These are phyloP conservation scores for Tricholoma sp. DNA, from an alignment of 768 basidiomycete genomes.

Conservation along the genomic window DNA sequence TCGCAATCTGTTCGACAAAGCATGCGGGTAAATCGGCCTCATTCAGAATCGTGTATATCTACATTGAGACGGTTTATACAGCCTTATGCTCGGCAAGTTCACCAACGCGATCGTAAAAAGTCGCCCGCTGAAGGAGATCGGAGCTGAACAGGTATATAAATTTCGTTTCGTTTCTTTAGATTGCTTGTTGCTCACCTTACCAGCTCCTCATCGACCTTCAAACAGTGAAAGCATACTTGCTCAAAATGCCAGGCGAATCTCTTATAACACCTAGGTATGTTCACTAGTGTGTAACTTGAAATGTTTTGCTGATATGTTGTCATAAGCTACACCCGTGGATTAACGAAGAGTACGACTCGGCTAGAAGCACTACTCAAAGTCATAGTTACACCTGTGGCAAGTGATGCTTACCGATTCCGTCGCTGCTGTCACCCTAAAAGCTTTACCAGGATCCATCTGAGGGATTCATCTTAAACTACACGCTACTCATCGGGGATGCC, in stretches of 20 bases:
- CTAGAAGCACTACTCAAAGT: conserved; percentile 94
- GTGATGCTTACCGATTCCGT: conserved; percentile 19
- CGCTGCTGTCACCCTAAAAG: neutral
- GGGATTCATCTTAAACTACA: conserved; percentile 94
- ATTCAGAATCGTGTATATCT: neutral
- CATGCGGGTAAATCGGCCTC: conserved; percentile 62
- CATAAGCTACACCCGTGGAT: conserved; percentile 72
- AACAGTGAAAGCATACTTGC: conserved; percentile 74
- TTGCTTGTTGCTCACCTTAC: conserved; percentile 10
- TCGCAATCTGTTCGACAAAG: conserved; percentile 91
- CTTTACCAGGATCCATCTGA: conserved; percentile 77
- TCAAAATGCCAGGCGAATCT: conserved; percentile 77
- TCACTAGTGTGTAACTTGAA: neutral
- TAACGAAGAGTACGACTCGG: conserved; percentile 75
- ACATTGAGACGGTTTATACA: conserved; percentile 23
- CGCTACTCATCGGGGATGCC: conserved; percentile 87
- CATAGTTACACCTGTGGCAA: conserved; percentile 85
- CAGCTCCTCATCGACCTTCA: conserved; percentile 91
- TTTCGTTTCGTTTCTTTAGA: neutral
- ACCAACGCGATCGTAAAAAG: conserved; percentile 88
- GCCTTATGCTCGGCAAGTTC: conserved; percentile 81
- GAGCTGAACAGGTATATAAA: conserved; percentile 80
- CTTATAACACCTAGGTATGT: conserved; percentile 50
- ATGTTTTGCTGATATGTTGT: conserved; percentile 5
- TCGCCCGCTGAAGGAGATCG: conserved; percentile 85